Percentiles rank a stretch among this genome's conserved stretches.
Conservation (phyloP, 2,329 filamentous ascomycete genomes). For the Penicillium sp. region DNA sequence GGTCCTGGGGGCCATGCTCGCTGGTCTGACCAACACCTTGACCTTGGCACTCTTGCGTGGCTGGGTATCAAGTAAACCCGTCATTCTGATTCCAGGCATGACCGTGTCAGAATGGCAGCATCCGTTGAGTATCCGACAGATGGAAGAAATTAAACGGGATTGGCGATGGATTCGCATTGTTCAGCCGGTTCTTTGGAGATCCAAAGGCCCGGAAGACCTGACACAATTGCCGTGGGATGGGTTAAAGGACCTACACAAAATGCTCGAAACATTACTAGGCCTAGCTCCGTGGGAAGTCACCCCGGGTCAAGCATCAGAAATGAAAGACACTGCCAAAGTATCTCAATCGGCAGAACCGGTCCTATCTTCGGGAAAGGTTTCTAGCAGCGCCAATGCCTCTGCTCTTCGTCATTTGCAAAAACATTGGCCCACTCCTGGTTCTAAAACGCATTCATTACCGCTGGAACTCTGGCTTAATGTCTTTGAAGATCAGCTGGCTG, state of each 20-base stretch:
- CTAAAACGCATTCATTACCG: constrained; percentile 50
- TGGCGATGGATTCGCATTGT: constrained; percentile 85
- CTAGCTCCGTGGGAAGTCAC: constrained; percentile 17
- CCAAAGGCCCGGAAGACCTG: constrained; percentile 53
- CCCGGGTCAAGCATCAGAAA: constrained; percentile 9
- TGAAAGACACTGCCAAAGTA: constrained; percentile 8
- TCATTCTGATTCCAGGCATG: constrained; percentile 83
- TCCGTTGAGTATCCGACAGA: constrained; percentile 78
- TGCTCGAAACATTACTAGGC: constrained; percentile 30
- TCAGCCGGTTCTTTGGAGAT: constrained; percentile 76
- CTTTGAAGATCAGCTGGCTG: constrained; percentile 67
- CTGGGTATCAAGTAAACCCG: constrained; percentile 81
- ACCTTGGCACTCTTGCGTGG: constrained; percentile 74
- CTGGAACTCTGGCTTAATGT: constrained; percentile 87
- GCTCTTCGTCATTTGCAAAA: constrained; percentile 21
- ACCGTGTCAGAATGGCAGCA: constrained; percentile 84
- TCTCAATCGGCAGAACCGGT: constrained; percentile 8
- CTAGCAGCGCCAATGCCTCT: constrained; percentile 33
- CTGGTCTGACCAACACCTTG: constrained; percentile 73
- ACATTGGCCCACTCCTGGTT: constrained; percentile 17
- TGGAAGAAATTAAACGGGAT: constrained; percentile 73
- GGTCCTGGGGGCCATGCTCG: constrained; percentile 78
- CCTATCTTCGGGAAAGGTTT: constrained; percentile 43
- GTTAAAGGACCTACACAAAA: constrained; percentile 27
- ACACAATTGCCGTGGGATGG: constrained; percentile 49